Conservation (phyloP, 306 rosid genomes). For the Castanospermum australe region DNA sequence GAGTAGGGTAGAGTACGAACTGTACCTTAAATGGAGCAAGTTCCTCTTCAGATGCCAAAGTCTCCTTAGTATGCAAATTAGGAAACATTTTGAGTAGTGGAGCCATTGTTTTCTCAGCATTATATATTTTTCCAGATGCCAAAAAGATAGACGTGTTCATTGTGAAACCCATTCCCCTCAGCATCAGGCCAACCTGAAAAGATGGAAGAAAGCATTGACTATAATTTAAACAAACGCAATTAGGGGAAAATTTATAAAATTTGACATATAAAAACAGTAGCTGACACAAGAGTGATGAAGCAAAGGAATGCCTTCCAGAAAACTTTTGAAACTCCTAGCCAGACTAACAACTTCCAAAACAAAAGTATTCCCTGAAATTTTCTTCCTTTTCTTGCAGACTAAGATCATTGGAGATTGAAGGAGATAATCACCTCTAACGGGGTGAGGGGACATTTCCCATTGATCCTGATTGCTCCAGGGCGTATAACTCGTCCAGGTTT, state of each 20-base stretch:
- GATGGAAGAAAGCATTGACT: slow-evolving; percentile 27
- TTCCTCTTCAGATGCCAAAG: slow-evolving; percentile 80
- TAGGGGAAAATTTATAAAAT: background rate
- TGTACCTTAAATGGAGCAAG: slow-evolving; percentile 75
- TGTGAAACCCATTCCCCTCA: slow-evolving; percentile 94
- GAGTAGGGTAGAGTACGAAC: slow-evolving; percentile 16
- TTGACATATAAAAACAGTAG: background rate
- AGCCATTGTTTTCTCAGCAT: slow-evolving; percentile 81
- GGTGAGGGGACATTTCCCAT: slow-evolving; percentile 98
- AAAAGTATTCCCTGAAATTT: slow-evolving; percentile 5
- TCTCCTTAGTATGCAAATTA: slow-evolving; percentile 81
- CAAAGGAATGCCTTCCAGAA: background rate
- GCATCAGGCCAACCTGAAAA: slow-evolving; percentile 93
- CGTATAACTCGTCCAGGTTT: slow-evolving; percentile 94
- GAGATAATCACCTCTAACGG: slow-evolving; percentile 77
- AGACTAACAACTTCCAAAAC: slow-evolving; percentile 16
- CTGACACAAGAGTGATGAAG: background rate
- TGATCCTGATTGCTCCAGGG: slow-evolving; percentile 93
- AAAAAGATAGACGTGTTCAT: slow-evolving; percentile 80
- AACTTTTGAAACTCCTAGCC: slow-evolving; percentile 12
- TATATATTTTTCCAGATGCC: slow-evolving; percentile 92
- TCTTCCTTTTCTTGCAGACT: slow-evolving; percentile 6
- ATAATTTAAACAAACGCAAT: background rate
- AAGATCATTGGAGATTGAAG: slow-evolving; percentile 8
- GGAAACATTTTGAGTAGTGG: slow-evolving; percentile 92